phyloP scores from a whole-genome alignment of 306 rosid species.

The Carpinus fangiana region DNA sequence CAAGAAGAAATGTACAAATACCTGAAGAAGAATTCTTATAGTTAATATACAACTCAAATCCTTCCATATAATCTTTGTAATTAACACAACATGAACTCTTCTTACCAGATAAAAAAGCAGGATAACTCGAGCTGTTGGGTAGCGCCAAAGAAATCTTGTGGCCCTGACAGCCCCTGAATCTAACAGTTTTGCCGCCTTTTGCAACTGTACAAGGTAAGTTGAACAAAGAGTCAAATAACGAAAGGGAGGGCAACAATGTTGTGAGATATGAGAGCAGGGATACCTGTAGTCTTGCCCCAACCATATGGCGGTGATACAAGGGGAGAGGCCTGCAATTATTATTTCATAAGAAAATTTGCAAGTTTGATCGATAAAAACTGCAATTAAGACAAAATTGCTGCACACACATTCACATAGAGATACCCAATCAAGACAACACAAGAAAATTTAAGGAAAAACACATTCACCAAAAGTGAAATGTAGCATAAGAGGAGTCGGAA shows the following conservation, averaged over 20 bases:
- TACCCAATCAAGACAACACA: background rate
- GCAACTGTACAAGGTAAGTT: constrained; percentile 60
- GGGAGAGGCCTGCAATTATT: constrained; percentile 78
- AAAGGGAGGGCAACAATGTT: constrained; percentile 8
- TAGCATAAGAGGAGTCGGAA: background rate
- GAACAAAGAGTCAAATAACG: constrained; percentile 24
- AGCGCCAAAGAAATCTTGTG: constrained; percentile 94
- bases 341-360: constrained; percentile 23
- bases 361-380: constrained; percentile 19
- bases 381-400: background rate
- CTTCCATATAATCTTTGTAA: constrained; percentile 11
- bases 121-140: constrained; percentile 84
- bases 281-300: constrained; percentile 86
- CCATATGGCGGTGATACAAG: constrained; percentile 89
- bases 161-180: constrained; percentile 98
- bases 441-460: background rate
- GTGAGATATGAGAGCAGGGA: constrained; percentile 15
- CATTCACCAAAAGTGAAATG: background rate
- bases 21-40: constrained; percentile 53
- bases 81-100: constrained; percentile 6
- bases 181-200: constrained; percentile 84
- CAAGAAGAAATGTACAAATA: constrained; percentile 94
- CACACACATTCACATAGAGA: constrained; percentile 11
- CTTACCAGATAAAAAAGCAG: constrained; percentile 86
- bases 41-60: constrained; percentile 32